These are phyloP conservation scores for Colletotrichum cuscutae DNA, from an alignment of 2,329 filamentous ascomycete species.

Conservation along the genomic window DNA sequence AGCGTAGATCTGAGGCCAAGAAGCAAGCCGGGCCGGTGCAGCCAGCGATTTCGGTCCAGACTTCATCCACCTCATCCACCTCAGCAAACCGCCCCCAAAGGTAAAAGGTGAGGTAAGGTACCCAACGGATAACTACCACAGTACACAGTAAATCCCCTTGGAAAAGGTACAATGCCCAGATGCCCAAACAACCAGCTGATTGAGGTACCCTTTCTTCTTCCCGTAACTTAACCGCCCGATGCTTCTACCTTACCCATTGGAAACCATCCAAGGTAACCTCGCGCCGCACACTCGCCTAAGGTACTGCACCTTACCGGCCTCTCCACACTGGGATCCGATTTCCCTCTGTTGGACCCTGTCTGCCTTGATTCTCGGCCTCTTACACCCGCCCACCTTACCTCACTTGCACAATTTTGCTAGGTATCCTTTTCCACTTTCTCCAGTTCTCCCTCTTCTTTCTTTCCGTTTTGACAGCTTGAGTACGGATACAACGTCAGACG, in stretches of 20 bases:
- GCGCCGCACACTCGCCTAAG: background rate
- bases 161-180: background rate
- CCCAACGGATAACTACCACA: background rate
- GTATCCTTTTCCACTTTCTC: background rate
- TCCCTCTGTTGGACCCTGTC: slow-evolving; percentile 27
- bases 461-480: background rate
- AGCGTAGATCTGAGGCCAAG: background rate
- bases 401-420: slow-evolving; percentile 2
- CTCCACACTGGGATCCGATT: background rate
- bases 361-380: slow-evolving; percentile 19
- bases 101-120: no score
- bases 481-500: slow-evolving; percentile 6
- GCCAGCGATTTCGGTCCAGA: slow-evolving; percentile 28
- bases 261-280: background rate
- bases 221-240: background rate
- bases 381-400: background rate
- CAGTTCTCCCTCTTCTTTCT: background rate
- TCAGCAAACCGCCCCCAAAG: background rate
- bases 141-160: background rate
- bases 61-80: background rate
- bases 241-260: background rate
- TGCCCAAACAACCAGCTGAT: background rate
- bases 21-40: slow-evolving; percentile 19
- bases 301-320: background rate
- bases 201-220: background rate